Evolutionary conservation across 768 basidiomycete genomes (phyloP).

Genomic region (Auricularia heimuer): DNA sequence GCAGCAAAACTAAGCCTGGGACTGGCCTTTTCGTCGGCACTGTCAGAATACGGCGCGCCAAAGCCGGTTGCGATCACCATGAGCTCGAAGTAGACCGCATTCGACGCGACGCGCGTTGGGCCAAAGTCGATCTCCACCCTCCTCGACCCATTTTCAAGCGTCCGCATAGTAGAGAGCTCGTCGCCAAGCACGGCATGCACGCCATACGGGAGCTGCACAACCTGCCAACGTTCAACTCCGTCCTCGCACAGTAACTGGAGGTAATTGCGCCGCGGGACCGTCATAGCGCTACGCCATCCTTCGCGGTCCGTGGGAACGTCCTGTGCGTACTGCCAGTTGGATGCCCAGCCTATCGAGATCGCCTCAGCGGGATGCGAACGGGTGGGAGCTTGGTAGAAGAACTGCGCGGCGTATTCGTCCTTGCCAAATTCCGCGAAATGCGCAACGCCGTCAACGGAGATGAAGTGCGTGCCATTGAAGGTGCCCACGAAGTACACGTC

Average conservation of each 20-base stretch:
- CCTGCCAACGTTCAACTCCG: neutral
- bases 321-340: constrained; percentile 18
- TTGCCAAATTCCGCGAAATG: constrained; percentile 15
- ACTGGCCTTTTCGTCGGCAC: too few relatives aligned
- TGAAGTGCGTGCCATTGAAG: constrained; percentile 18
- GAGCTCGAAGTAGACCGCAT: neutral
- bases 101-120: neutral
- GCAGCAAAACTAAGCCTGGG: too few relatives aligned
- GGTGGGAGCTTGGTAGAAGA: constrained; percentile 9
- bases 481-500: constrained; percentile 15
- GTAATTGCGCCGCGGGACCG: constrained; percentile 13
- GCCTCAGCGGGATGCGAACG: constrained; percentile 3
- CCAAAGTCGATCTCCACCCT: neutral
- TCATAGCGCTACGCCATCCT: constrained; percentile 17
- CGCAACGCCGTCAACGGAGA: constrained; percentile 10
- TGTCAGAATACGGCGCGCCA: too few relatives aligned
- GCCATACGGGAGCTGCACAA: neutral
- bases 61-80: too few relatives aligned
- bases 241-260: neutral
- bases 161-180: neutral
- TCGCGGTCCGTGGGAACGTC: constrained; percentile 15
- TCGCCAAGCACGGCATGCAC: neutral
- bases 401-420: constrained; percentile 20
- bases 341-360: constrained; percentile 17
- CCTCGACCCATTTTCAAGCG: neutral